Conservation (phyloP, 1,284 basidiomycete genomes). For the Ceratobasidium sp. region DNA sequence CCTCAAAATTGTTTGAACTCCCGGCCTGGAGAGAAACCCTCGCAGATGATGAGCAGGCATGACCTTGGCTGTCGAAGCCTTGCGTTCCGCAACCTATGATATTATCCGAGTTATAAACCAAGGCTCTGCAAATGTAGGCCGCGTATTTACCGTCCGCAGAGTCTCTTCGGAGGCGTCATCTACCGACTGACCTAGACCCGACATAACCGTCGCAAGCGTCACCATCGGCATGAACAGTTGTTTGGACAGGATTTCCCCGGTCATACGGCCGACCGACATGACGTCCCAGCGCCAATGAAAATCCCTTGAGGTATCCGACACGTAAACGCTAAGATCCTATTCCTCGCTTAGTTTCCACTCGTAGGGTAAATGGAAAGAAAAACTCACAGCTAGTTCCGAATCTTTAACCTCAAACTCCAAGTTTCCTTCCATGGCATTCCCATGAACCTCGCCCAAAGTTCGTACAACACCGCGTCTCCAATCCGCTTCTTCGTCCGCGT, state of each 20-base stretch:
- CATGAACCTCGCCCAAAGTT: slow-evolving; percentile 24
- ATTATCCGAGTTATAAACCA: background rate
- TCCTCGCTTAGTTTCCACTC: background rate
- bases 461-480: slow-evolving; percentile 39
- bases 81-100: slow-evolving; percentile 26
- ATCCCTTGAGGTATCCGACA: slow-evolving; percentile 21
- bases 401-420: slow-evolving; percentile 32
- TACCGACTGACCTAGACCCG: background rate
- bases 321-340: slow-evolving; percentile 38
- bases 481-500: slow-evolving; percentile 37
- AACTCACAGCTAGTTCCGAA: slow-evolving; percentile 32
- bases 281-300: slow-evolving; percentile 46
- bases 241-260: slow-evolving; percentile 16
- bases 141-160: slow-evolving; percentile 9
- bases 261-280: slow-evolving; percentile 27
- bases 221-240: slow-evolving; percentile 41
- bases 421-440: slow-evolving; percentile 12
- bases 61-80: slow-evolving; percentile 36
- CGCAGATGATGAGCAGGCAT: slow-evolving; percentile 39
- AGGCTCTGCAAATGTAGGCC: background rate
- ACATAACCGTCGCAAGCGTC: slow-evolving; percentile 28
- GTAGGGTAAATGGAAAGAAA: background rate
- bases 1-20: slow-evolving; percentile 18
- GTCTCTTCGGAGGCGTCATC: slow-evolving; percentile 31
- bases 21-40: slow-evolving; percentile 30